Conservation (phyloP, 345 rosid genomes). For the Euphorbia lathyris region DNA sequence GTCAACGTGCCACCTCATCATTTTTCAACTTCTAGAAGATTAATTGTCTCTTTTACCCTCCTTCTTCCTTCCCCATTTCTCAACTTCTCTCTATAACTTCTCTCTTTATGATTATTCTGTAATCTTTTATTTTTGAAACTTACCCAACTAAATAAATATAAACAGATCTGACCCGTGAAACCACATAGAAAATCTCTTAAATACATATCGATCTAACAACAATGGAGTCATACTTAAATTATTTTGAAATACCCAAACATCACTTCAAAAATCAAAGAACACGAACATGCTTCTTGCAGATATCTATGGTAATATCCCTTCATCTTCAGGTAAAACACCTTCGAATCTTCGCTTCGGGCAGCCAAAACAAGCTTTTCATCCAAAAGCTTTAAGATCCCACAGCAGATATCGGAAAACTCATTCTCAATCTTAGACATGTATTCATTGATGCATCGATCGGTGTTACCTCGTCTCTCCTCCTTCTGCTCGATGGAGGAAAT, state of each 20-base stretch:
- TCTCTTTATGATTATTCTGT: too few species aligned
- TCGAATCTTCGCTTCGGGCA: conserved; percentile 23
- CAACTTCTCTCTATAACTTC: too few species aligned
- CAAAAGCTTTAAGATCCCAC: conserved; percentile 30
- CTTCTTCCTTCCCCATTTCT: too few species aligned
- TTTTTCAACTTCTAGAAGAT: too few species aligned
- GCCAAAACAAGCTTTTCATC: conserved; percentile 28
- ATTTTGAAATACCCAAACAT: neutral
- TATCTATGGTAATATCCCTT: conserved; percentile 39
- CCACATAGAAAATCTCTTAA: neutral
- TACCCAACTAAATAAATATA: neutral
- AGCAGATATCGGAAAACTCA: conserved; percentile 34
- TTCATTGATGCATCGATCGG: conserved; percentile 25
- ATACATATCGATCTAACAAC: neutral
- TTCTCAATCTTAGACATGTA: conserved; percentile 32
- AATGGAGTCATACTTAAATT: neutral
- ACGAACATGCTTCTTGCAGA: conserved; percentile 20
- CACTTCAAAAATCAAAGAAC: neutral
- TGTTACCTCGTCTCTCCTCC: conserved; percentile 39
- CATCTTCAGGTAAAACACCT: conserved; percentile 38
- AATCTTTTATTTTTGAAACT: too few species aligned
- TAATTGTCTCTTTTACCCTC: too few species aligned
- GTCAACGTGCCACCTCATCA: too few species aligned
- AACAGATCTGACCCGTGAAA: neutral
- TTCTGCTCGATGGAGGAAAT: conserved; percentile 34